Percentiles rank a stretch among this genome's conserved stretches.
phyloP scores from a whole-genome alignment of 306 rosid genomes.

The Quercus suber region DNA sequence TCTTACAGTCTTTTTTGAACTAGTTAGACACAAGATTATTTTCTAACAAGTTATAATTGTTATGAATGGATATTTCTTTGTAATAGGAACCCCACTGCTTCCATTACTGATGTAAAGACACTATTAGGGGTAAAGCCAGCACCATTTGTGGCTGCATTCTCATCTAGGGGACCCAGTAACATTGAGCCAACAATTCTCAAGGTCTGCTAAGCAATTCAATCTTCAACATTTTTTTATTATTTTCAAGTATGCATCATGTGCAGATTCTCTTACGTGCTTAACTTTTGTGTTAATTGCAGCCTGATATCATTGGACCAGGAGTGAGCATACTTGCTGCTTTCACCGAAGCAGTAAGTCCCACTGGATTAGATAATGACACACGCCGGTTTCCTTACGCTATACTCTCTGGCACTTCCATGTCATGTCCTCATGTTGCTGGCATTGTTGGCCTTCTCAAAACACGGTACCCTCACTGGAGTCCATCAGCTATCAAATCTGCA shows the following conservation, averaged over 20 bases:
- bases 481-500: slow-evolving; percentile 64
- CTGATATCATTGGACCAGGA: slow-evolving; percentile 65
- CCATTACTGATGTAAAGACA: slow-evolving; percentile 39
- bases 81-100: slow-evolving; percentile 51
- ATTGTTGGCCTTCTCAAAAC: slow-evolving; percentile 45
- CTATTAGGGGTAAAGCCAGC: slow-evolving; percentile 35
- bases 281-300: slow-evolving; percentile 32
- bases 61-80: not conserved
- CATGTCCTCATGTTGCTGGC: slow-evolving; percentile 70
- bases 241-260: not conserved
- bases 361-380: slow-evolving; percentile 13
- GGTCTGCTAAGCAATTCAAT: slow-evolving; percentile 32
- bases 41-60: not conserved
- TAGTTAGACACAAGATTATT: not conserved
- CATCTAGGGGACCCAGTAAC: slow-evolving; percentile 66
- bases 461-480: slow-evolving; percentile 61
- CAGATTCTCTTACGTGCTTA: not conserved
- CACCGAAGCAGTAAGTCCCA: slow-evolving; percentile 11
- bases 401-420: slow-evolving; percentile 56
- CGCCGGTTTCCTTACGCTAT: slow-evolving; percentile 22
- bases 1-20: not conserved
- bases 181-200: slow-evolving; percentile 50
- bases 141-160: slow-evolving; percentile 58
- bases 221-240: not conserved
- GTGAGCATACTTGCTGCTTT: slow-evolving; percentile 44